Evolutionary conservation across 768 basidiomycete species (phyloP), one percentile per base, ranked within the genome.

Genomic region (Cystofilobasidium bisporidii): DNA sequence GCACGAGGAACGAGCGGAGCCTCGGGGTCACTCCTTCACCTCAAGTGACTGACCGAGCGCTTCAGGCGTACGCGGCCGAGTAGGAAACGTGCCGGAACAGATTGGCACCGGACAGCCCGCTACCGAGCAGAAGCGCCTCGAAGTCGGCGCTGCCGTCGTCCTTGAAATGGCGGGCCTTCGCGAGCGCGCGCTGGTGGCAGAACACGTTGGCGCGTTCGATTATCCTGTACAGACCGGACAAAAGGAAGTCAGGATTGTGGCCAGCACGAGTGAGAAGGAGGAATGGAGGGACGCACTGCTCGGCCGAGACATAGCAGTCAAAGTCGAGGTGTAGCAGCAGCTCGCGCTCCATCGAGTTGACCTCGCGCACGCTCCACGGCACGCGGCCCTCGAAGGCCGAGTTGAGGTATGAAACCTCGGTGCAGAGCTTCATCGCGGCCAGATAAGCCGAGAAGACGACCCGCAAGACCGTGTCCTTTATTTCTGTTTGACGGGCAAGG

Each of bases 281-380:
- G 28, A 56, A 9, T n/a, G n/a, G n/a, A 43, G 36, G 48, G 26
- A 50, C 48, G 48, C 26, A 50, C 48, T 56, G 53, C 26, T 56
- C 53, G 17, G 53, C 53, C n/a, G 47, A 22, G 36, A 63, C 36
- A 15, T 9, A 63, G 22, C 47, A 24, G 32, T 63, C 48, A n/a
- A 33, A 63, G 33, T 36, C 28, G 30, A 63, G 47, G 48, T 36
- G 33, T 2, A 24, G 20, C 32, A 53, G 32, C 8, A 63, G 28
- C 62, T 63, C 45, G 30, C 22, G 28, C 62, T 63, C 62, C 62
- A 63, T 63, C 28, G 24, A 18, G 33, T 53, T 53, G 48, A 63
- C 28, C n/a, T 63, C 62, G 12, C n/a, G 8, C 18, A 26, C 18
- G 6, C 9, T 38, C 62, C 62, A 63, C 10, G 62, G 48, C 6